Evolutionary conservation across 2,329 filamentous ascomycete species (phyloP), one percentile per base, ranked within the genome.

Genomic region (Colletotrichum falcatum): DNA sequence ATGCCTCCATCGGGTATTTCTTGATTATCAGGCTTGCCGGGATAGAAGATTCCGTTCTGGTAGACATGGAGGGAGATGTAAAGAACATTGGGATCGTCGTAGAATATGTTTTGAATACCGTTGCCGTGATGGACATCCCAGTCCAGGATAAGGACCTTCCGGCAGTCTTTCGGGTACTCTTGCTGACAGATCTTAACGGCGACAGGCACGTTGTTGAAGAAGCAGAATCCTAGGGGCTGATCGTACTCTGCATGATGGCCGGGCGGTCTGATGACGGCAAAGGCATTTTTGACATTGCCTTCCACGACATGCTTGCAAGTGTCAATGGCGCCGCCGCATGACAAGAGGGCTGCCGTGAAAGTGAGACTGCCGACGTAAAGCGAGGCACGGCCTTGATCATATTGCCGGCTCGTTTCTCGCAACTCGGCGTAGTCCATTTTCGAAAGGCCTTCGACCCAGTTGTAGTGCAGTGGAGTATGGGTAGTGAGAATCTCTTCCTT

Each of bases 131-230:
- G 89, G 16, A 91, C 92, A 78, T 91, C 93, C 93, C 96, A 99
- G 78, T 99, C 96, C 9, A 99, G 85, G 74, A 99, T 96, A 65
- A 99, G 82, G 26, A 99, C 89, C 81, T 97, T 98, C 66, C 94
- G 90, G 77, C 95, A 98, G 11, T 83, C 83, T 4, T 95, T 89
- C 1, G 93, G 93, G 74, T 93, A 96, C 70, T 94, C 90, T 63
- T 87, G 84, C 78, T 97, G 94, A 78, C 95, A 98, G 16, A 95
- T 92, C 70, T 90, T 92, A n/a, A 94, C 91, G 1, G 95, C 95
- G 69, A 99, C 92, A 26, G 94, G 94, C 3, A 98, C 96, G 77
- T 99, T 99, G 83, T 99, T 98, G 83, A 98, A 98, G 70, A 98
- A 89, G 79, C 96, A 99, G 78, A 99, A 99, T 0, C 96, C 96